Conservation (phyloP, 2,329 filamentous ascomycete species). For the Pseudocercospora musae region DNA sequence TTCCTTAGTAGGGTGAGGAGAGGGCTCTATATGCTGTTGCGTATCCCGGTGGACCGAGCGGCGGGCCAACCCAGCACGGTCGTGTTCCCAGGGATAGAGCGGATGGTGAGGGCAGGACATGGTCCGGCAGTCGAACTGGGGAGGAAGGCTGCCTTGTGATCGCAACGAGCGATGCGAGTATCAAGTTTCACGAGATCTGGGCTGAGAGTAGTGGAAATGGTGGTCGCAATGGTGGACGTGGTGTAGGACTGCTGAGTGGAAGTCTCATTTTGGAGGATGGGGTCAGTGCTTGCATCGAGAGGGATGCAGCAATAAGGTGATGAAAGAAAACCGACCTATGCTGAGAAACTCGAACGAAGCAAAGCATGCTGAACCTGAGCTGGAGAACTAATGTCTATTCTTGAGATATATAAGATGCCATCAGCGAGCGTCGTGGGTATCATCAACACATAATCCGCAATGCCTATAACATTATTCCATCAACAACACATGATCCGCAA, state of each 20-base stretch:
- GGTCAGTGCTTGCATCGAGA: slow-evolving; percentile 74
- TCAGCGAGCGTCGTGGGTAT: not conserved
- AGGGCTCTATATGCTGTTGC: slow-evolving; percentile 83
- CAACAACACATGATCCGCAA: not conserved
- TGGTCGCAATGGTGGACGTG: slow-evolving; percentile 34
- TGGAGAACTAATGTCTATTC: not conserved
- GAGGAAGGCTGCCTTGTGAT: slow-evolving; percentile 85
- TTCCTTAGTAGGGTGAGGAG: slow-evolving; percentile 77
- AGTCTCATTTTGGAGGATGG: slow-evolving; percentile 81
- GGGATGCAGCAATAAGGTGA: slow-evolving; percentile 41
- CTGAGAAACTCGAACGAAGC: not conserved
- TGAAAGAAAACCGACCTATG: not conserved
- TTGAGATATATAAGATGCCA: not conserved
- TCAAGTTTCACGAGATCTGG: slow-evolving; percentile 97
- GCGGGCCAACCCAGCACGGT: slow-evolving; percentile 14
- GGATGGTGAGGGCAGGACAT: slow-evolving; percentile 41
- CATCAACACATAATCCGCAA: not conserved
- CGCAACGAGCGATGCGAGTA: slow-evolving; percentile 83
- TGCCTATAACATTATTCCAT: not conserved
- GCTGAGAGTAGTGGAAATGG: slow-evolving; percentile 33
- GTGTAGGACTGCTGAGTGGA: slow-evolving; percentile 60
- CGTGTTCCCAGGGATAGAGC: slow-evolving; percentile 1
- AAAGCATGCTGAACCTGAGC: not conserved
- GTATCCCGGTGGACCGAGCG: slow-evolving; percentile 65
- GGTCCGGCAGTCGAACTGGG: slow-evolving; percentile 56